phyloP scores from a whole-genome alignment of 116 monocot species.

The Thalassia testudinum region DNA sequence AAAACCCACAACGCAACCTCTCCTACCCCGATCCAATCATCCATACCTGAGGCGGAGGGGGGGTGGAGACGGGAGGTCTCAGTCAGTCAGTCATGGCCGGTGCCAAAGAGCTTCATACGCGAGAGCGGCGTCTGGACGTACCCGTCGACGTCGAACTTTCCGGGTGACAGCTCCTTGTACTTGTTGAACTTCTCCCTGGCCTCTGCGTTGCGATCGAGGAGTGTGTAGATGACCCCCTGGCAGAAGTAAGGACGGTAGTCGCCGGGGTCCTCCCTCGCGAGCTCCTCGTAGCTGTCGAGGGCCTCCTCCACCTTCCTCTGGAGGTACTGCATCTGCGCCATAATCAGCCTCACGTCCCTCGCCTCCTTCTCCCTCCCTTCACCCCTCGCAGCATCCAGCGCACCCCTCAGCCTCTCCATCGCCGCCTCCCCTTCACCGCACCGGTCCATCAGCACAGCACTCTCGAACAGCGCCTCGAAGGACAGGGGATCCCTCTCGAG shows the following conservation, averaged over 20 bases:
- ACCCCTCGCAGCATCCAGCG: constrained; percentile 23
- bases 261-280: constrained; percentile 45
- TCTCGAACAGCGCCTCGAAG: constrained; percentile 58
- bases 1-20: too few relatives aligned
- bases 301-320: constrained; percentile 62
- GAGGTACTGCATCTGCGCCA: constrained; percentile 60
- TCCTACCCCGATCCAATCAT: too few relatives aligned
- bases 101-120: constrained; percentile 32
- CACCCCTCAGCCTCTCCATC: constrained; percentile 28
- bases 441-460: constrained; percentile 51
- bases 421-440: constrained; percentile 33
- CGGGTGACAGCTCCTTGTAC: constrained; percentile 42
- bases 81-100: too few relatives aligned
- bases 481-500: constrained; percentile 54
- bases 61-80: too few relatives aligned
- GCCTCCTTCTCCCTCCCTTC: too few relatives aligned
- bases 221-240: constrained; percentile 58
- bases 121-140: constrained; percentile 54
- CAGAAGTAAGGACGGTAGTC: constrained; percentile 71
- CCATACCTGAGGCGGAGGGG: too few relatives aligned
- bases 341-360: constrained; percentile 45
- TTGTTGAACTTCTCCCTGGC: constrained; percentile 58
- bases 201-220: constrained; percentile 43
- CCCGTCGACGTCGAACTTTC: constrained; percentile 43
- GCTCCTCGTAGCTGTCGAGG: constrained; percentile 37